A percentile compares a stretch with the other conserved stretches of the same genome.
These are phyloP conservation scores for Oenanthe sinensis DNA, from an alignment of 129 eudicot genomes.

Conservation along the genomic window DNA sequence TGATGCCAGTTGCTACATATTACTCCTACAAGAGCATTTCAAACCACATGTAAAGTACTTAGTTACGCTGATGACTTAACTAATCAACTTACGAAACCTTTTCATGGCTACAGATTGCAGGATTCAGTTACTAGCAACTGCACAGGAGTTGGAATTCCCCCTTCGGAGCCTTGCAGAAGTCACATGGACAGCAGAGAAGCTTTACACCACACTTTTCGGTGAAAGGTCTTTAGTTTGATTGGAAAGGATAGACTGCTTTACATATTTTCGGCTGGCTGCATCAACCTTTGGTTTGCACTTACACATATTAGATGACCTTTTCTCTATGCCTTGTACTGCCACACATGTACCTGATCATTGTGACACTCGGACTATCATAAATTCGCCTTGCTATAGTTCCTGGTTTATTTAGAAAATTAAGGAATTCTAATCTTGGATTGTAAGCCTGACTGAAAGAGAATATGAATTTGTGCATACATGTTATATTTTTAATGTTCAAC, in stretches of 20 bases:
- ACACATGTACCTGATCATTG: background rate
- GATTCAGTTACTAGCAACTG: conserved; percentile 34
- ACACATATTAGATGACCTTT: background rate
- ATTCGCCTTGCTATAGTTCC: background rate
- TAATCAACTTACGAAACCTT: background rate
- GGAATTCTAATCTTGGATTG: background rate
- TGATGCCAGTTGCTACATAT: background rate
- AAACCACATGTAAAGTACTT: background rate
- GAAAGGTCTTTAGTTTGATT: conserved; percentile 9
- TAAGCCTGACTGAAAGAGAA: background rate
- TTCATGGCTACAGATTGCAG: conserved; percentile 42
- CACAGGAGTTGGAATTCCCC: conserved; percentile 35
- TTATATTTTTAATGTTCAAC: background rate
- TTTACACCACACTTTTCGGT: conserved; percentile 26
- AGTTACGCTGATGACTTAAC: background rate
- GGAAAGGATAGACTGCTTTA: background rate
- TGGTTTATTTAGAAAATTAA: background rate
- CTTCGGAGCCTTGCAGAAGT: conserved; percentile 45
- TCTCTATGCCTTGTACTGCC: background rate
- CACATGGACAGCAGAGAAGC: conserved; percentile 56
- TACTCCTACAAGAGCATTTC: background rate
- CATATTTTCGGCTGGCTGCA: background rate
- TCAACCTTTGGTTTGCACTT: background rate
- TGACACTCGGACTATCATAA: background rate
- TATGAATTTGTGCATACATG: conserved; percentile 5